phyloP scores from a whole-genome alignment of 2,329 filamentous ascomycete species.

The Byssothecium circinans region DNA sequence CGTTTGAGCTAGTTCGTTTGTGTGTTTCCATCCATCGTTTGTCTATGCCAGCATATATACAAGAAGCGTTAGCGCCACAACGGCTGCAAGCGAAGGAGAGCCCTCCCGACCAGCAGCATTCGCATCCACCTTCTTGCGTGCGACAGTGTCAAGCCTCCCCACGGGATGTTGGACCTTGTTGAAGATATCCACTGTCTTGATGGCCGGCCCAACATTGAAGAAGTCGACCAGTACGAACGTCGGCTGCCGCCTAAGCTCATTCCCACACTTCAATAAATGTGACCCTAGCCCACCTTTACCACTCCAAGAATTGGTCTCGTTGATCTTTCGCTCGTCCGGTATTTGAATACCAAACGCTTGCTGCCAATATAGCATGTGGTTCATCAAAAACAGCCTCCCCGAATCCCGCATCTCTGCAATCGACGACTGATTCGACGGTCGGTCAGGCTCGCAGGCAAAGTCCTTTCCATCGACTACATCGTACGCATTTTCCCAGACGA shows the following conservation, averaged over 20 bases:
- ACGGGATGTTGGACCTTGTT: constrained; percentile 58
- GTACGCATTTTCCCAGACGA: constrained; percentile 72
- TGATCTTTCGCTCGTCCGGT: constrained; percentile 51
- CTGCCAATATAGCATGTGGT: constrained; percentile 71
- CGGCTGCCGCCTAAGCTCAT: constrained; percentile 64
- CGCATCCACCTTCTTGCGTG: constrained; percentile 1
- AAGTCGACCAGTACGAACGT: constrained; percentile 78
- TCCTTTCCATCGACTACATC: constrained; percentile 61
- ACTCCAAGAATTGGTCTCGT: constrained; percentile 65
- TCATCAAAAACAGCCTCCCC: constrained; percentile 69
- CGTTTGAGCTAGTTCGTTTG: too few relatives aligned
- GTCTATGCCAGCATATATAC: too few relatives aligned
- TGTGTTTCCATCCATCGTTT: too few relatives aligned
- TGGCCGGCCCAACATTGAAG: constrained; percentile 69
- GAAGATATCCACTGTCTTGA: constrained; percentile 66
- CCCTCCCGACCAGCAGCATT: not conserved
- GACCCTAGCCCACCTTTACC: constrained; percentile 56
- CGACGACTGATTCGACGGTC: constrained; percentile 56
- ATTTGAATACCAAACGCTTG: constrained; percentile 42
- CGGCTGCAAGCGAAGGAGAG: constrained; percentile 1
- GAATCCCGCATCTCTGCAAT: constrained; percentile 50
- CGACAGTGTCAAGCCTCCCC: constrained; percentile 40
- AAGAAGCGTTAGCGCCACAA: too few relatives aligned
- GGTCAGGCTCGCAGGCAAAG: constrained; percentile 71
- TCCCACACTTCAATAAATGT: constrained; percentile 42